A percentile compares a stretch with the other conserved stretches of the same genome.
Conservation (phyloP, 139 green algal genomes). For the Mesotaenium endlicherianum region DNA sequence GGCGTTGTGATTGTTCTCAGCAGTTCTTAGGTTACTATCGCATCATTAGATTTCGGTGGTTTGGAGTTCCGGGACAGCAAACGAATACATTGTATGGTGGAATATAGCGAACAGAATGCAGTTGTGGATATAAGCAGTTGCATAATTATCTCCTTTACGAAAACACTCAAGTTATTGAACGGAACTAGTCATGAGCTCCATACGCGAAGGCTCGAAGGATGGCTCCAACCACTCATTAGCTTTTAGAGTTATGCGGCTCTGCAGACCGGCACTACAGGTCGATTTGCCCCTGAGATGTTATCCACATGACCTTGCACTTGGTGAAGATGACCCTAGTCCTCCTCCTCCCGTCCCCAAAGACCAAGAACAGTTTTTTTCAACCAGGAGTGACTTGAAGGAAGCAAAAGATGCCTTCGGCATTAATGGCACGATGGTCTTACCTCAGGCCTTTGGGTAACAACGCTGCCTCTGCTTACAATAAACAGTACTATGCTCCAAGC, state of each 20-base stretch:
- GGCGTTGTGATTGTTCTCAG: no score
- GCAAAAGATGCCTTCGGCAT: conserved; percentile 52
- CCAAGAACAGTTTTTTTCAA: not conserved
- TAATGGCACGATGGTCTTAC: conserved; percentile 52
- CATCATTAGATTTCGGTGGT: no score
- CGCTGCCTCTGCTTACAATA: conserved; percentile 31
- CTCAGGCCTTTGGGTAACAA: conserved; percentile 55
- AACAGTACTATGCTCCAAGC: not conserved
- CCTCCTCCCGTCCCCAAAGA: not conserved
- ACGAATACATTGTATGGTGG: no score
- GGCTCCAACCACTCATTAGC: conserved; percentile 39
- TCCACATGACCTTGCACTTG: conserved; percentile 43
- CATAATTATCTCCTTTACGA: no score
- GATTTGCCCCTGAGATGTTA: conserved; percentile 43
- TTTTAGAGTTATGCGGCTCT: conserved; percentile 58
- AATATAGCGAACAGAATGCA: no score
- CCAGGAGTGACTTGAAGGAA: conserved; percentile 7
- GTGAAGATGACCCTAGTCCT: conserved; percentile 21
- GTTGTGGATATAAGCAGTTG: no score
- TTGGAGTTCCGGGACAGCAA: no score
- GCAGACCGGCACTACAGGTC: conserved; percentile 47
- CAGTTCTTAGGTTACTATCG: no score
- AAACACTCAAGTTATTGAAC: no score
- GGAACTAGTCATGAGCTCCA: conserved; percentile 34
- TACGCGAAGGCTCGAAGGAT: conserved; percentile 27